Percentiles rank a stretch among this genome's conserved stretches.
These are phyloP conservation scores for Penicillium desertorum DNA, from an alignment of 495 filamentous ascomycete species.

Conservation along the genomic window DNA sequence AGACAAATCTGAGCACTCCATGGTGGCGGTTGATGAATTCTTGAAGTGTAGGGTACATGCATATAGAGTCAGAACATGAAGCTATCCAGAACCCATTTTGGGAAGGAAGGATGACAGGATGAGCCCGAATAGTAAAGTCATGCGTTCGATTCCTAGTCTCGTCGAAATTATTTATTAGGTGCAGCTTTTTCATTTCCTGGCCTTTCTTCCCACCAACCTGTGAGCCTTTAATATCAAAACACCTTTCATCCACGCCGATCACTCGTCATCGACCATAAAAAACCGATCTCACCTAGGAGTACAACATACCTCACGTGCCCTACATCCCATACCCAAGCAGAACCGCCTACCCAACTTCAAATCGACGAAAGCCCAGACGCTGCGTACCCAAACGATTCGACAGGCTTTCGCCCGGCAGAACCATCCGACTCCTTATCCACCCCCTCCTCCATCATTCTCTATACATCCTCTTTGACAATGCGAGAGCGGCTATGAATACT, in stretches of 20 bases:
- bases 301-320: no score
- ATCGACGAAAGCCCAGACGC: no score
- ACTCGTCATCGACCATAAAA: neutral
- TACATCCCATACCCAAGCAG: no score
- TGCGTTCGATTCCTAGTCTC: neutral
- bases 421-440: no score
- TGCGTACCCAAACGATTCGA: no score
- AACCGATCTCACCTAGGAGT: neutral
- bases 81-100: slow-evolving; percentile 1
- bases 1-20: neutral
- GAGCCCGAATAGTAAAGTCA: neutral
- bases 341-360: no score
- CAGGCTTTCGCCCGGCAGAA: no score
- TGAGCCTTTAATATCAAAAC: neutral
- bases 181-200: neutral
- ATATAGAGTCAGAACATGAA: neutral
- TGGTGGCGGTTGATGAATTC: neutral
- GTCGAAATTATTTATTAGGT: neutral
- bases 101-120: neutral
- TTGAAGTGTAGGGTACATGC: neutral
- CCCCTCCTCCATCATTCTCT: no score
- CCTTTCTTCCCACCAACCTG: neutral
- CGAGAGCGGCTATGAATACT: no score
- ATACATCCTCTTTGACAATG: no score
- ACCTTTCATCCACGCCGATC: neutral